These are phyloP conservation scores for Coemansia sp. DNA, from an alignment of 192 early-diverging fungal genomes.

Conservation along the genomic window DNA sequence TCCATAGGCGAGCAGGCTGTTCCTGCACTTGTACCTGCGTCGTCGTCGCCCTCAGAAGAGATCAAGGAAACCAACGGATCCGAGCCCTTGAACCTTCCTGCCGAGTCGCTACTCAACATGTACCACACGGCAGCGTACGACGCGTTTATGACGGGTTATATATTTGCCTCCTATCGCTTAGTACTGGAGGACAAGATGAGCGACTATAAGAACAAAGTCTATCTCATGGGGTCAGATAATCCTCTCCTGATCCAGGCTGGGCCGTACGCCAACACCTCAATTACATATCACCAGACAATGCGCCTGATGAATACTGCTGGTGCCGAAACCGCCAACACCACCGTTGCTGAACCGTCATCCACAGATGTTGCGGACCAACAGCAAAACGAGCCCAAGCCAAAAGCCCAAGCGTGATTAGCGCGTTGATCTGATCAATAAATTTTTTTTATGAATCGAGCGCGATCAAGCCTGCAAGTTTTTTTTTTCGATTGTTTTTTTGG, in stretches of 20 bases:
- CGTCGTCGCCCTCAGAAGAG: not conserved
- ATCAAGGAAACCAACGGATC: slow-evolving; percentile 11
- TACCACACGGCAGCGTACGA: slow-evolving; percentile 94
- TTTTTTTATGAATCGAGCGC: slow-evolving; percentile 22
- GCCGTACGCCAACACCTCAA: slow-evolving; percentile 29
- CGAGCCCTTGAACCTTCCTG: slow-evolving; percentile 1
- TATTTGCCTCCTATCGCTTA: slow-evolving; percentile 68
- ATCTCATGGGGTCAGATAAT: slow-evolving; percentile 65
- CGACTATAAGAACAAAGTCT: slow-evolving; percentile 75
- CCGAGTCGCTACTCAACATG: slow-evolving; percentile 39
- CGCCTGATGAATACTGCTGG: slow-evolving; percentile 9
- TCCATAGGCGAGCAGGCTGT: not conserved
- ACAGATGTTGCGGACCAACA: not conserved
- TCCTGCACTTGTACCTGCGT: not conserved
- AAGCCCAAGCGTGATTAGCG: slow-evolving; percentile 1
- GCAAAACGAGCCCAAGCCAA: not conserved
- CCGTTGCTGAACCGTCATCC: not conserved
- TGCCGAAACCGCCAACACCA: not conserved
- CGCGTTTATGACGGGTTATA: slow-evolving; percentile 95
- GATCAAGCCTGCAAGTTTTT: slow-evolving; percentile 10
- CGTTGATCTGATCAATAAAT: slow-evolving; percentile 31
- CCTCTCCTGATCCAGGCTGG: slow-evolving; percentile 49
- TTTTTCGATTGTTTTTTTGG: slow-evolving; percentile 11
- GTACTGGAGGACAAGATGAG: slow-evolving; percentile 39
- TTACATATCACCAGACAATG: slow-evolving; percentile 48